These are phyloP conservation scores for Malus sieversii DNA, from an alignment of 306 rosid genomes.

Conservation along the genomic window DNA sequence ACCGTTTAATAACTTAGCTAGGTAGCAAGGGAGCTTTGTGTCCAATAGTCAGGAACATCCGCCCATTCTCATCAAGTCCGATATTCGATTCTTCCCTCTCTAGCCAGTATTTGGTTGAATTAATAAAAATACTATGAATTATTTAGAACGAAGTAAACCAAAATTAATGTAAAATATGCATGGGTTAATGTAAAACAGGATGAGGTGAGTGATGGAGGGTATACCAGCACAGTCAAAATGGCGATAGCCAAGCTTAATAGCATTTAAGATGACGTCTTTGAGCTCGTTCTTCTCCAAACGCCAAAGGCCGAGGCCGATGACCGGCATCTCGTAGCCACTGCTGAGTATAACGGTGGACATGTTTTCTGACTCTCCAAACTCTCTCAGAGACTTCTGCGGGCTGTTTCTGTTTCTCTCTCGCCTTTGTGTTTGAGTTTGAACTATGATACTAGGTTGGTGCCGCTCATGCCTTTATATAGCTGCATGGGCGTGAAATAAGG, in stretches of 20 bases:
- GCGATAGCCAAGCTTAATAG: conserved; percentile 62
- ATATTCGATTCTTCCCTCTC: too few relatives aligned
- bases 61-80: too few relatives aligned
- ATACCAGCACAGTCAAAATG: conserved; percentile 76
- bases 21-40: too few relatives aligned
- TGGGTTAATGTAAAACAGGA: background rate
- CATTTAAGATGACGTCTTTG: conserved; percentile 43
- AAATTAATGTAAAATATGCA: background rate
- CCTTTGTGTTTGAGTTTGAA: background rate
- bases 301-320: conserved; percentile 60
- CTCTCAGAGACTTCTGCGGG: background rate
- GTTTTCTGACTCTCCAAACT: background rate
- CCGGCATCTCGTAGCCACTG: conserved; percentile 57
- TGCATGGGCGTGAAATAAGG: background rate
- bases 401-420: background rate
- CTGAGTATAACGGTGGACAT: conserved; percentile 42
- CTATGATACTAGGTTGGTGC: background rate
- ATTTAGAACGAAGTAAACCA: background rate
- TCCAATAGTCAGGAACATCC: too few relatives aligned
- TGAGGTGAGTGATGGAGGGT: too few relatives aligned
- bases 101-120: background rate
- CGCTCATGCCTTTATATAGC: background rate
- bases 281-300: conserved; percentile 44
- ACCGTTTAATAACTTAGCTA: too few relatives aligned
- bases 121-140: too few relatives aligned